phyloP scores from a whole-genome alignment of 2,329 filamentous ascomycete species.

The Rutstroemia sydowiana region DNA sequence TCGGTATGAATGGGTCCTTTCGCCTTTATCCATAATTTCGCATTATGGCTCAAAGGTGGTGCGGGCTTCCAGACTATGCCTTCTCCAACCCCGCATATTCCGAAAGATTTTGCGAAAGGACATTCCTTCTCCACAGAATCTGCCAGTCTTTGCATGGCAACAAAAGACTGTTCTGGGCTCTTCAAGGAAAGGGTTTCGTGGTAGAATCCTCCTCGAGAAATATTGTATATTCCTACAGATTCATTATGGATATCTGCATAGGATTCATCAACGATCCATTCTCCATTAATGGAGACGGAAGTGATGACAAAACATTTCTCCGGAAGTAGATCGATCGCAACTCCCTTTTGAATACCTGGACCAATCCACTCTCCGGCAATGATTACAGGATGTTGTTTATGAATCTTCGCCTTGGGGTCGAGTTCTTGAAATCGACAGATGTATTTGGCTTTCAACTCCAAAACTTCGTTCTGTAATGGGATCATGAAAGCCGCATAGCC shows the following conservation, averaged over 20 bases:
- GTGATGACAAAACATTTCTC: slow-evolving; percentile 22
- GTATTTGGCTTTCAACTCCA: slow-evolving; percentile 8
- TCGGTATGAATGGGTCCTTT: slow-evolving; percentile 14
- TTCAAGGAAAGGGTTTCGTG: slow-evolving; percentile 8
- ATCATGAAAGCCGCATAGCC: background rate
- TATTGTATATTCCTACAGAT: slow-evolving; percentile 14
- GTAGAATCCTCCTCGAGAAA: slow-evolving; percentile 19
- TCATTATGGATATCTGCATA: slow-evolving; percentile 18
- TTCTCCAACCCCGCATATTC: slow-evolving; percentile 17
- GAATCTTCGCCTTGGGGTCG: slow-evolving; percentile 8
- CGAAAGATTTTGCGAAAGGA: slow-evolving; percentile 20
- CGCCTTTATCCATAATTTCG: slow-evolving; percentile 21
- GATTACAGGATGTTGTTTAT: slow-evolving; percentile 14
- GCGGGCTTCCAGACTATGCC: slow-evolving; percentile 24
- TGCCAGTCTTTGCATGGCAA: slow-evolving; percentile 12
- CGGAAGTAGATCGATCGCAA: slow-evolving; percentile 12
- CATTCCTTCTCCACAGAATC: slow-evolving; percentile 20
- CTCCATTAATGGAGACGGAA: slow-evolving; percentile 15
- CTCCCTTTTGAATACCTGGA: slow-evolving; percentile 17
- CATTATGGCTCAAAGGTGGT: slow-evolving; percentile 15
- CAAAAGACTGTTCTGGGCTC: background rate
- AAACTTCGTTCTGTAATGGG: background rate
- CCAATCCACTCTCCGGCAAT: slow-evolving; percentile 24
- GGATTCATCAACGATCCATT: slow-evolving; percentile 16
- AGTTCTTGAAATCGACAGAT: slow-evolving; percentile 8